phyloP scores from a whole-genome alignment of 139 green algal genomes.

The Tetraselmis striata region DNA sequence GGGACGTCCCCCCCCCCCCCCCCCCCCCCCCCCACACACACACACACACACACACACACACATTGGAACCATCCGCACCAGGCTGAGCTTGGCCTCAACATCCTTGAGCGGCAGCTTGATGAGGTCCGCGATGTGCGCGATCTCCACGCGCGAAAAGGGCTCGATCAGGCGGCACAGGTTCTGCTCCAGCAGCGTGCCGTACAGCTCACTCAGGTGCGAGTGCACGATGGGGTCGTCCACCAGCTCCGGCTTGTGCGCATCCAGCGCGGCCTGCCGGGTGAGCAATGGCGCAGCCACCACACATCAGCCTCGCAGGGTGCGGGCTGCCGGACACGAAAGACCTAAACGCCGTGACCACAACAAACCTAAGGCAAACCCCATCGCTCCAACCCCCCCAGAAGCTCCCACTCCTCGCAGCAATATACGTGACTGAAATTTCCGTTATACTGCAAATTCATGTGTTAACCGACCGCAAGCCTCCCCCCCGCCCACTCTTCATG shows the following conservation, averaged over 20 bases:
- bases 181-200: conserved; percentile 54
- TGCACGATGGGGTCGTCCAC: conserved; percentile 81
- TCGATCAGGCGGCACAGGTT: conserved; percentile 84
- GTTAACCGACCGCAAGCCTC: too few relatives aligned
- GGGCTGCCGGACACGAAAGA: too few relatives aligned
- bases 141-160: conserved; percentile 89
- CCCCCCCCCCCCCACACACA: too few relatives aligned
- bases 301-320: too few relatives aligned
- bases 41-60: not conserved
- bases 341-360: too few relatives aligned
- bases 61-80: conserved; percentile 31
- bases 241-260: conserved; percentile 68
- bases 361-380: too few relatives aligned
- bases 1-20: not conserved
- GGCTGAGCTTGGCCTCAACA: conserved; percentile 88
- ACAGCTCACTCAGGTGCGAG: conserved; percentile 71
- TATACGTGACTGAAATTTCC: too few relatives aligned
- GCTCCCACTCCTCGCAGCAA: too few relatives aligned
- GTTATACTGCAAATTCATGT: too few relatives aligned
- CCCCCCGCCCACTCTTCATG: too few relatives aligned
- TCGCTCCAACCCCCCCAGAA: too few relatives aligned
- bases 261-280: conserved; percentile 49
- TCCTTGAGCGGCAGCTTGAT: conserved; percentile 73
- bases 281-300: too few relatives aligned
- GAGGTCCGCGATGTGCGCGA: conserved; percentile 81